Base-by-base conservation (phyloP, 305 asterid genomes). In the Fraxinus angustifolia region DNA sequence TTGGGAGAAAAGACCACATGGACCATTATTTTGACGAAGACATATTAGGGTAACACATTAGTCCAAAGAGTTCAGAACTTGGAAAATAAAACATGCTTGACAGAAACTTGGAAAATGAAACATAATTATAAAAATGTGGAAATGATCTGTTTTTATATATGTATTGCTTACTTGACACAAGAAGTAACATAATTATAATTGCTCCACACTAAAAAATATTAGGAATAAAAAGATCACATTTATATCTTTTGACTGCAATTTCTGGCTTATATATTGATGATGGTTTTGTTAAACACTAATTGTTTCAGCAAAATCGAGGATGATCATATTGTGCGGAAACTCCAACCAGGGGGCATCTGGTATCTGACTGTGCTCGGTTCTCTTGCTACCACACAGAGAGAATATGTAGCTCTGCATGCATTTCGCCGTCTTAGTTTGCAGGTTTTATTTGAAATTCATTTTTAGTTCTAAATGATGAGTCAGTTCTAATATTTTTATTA, bases 311-410 rank as follows among this genome's bases (percentile, higher is more conserved):
- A 88, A 89, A 84, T 77, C 75, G 93, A 88, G 17, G 94, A 93
- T 80, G 98, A 93, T 83, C 97, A 96, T 88, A 92, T 96, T 85
- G 85, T 94, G 83, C 87, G 91, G 89, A 96, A 92, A 92, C 95
- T 96, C 82, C 97, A 91, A 31, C 97, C 97, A 23, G 94, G 97
- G 83, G 91, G 91, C 79, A 67, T 88, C 80, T 96, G 99, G 99
- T 90, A 91, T 89, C 87, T 96, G 82, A 94, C 97, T 50, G 89
- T 86, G 81, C 96, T 96, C 74, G 99, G 99, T 67, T 88, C 99
- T 80, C 92, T 93, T 71, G 99, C 99, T 38, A 93, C 99, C 87
- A 96, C 98, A 67, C 98, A 94, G 83, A 92, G 99, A 67, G 99
- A 94, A 85, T 96, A 96, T 68, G 85, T 96, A 68, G 99, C 97